Conservation (phyloP, 2,329 filamentous ascomycete genomes). For the Trichoderma polysporum region DNA sequence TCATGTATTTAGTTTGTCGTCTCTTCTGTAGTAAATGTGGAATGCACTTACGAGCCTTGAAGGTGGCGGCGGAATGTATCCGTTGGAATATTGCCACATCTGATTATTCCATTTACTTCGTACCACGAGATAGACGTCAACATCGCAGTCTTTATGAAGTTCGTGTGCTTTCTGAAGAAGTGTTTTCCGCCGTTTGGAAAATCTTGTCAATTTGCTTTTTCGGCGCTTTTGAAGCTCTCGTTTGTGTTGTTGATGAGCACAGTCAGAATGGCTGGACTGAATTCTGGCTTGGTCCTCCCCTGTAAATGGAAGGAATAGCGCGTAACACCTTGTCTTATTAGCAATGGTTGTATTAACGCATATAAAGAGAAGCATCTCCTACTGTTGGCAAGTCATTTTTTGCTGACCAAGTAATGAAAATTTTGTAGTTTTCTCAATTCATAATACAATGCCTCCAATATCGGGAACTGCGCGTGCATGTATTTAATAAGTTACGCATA, state of each 20-base stretch:
- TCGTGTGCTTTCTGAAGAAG: constrained; percentile 21
- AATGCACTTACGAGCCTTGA: neutral
- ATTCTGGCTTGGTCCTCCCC: neutral
- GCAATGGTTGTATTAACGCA: neutral
- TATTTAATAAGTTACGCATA: no score
- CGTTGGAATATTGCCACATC: constrained; percentile 21
- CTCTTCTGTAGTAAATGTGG: neutral
- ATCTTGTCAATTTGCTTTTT: constrained; percentile 9
- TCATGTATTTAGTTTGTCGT: neutral
- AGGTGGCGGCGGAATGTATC: constrained; percentile 3
- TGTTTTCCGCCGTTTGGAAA: constrained; percentile 21
- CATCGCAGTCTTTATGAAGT: constrained; percentile 14
- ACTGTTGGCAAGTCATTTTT: neutral
- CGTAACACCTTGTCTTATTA: constrained; percentile 4
- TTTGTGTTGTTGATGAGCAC: neutral
- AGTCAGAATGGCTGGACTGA: neutral
- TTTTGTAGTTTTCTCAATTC: no score
- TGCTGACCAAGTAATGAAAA: no score
- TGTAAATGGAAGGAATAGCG: neutral
- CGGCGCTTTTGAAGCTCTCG: neutral
- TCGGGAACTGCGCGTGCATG: no score
- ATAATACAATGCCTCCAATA: no score
- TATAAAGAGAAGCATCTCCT: neutral
- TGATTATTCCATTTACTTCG: constrained; percentile 21
- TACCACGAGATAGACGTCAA: constrained; percentile 20